phyloP scores from a whole-genome alignment of 2,329 filamentous ascomycete species.

The Emergomyces pasteurianus region DNA sequence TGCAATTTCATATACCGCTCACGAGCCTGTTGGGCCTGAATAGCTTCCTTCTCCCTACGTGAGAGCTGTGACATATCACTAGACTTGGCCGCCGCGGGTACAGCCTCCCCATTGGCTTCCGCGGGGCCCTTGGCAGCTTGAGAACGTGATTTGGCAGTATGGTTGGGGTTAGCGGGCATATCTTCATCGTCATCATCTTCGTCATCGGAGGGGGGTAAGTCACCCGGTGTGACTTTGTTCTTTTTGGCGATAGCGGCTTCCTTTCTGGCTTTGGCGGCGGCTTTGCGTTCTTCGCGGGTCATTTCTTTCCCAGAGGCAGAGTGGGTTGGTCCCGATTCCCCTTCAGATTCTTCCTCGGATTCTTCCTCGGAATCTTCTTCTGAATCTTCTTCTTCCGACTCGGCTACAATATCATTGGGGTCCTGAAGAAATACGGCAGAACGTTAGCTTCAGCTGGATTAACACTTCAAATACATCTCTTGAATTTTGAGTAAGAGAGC shows the following conservation, averaged over 20 bases:
- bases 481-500: slow-evolving; percentile 1
- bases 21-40: slow-evolving; percentile 77
- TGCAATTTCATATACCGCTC: slow-evolving; percentile 87
- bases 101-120: slow-evolving; percentile 16
- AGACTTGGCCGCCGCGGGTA: slow-evolving; percentile 34
- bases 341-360: slow-evolving; percentile 33
- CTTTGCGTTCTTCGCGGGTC: slow-evolving; percentile 78
- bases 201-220: slow-evolving; percentile 58
- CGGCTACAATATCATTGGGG: slow-evolving; percentile 20
- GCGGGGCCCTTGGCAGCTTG: slow-evolving; percentile 49
- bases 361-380: slow-evolving; percentile 38
- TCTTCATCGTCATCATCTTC: slow-evolving; percentile 28
- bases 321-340: slow-evolving; percentile 38
- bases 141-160: slow-evolving; percentile 54
- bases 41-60: slow-evolving; percentile 60
- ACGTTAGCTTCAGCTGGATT: not conserved
- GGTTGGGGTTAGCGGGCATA: slow-evolving; percentile 77
- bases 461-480: not conserved
- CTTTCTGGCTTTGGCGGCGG: slow-evolving; percentile 81
- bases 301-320: slow-evolving; percentile 39
- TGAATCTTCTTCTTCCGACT: slow-evolving; percentile 42
- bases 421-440: slow-evolving; percentile 18
- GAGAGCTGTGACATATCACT: slow-evolving; percentile 45
- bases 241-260: slow-evolving; percentile 72
- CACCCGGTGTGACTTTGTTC: slow-evolving; percentile 65